These are phyloP conservation scores for Colletotrichum truncatum DNA, from an alignment of 2,329 filamentous ascomycete genomes.

Conservation along the genomic window DNA sequence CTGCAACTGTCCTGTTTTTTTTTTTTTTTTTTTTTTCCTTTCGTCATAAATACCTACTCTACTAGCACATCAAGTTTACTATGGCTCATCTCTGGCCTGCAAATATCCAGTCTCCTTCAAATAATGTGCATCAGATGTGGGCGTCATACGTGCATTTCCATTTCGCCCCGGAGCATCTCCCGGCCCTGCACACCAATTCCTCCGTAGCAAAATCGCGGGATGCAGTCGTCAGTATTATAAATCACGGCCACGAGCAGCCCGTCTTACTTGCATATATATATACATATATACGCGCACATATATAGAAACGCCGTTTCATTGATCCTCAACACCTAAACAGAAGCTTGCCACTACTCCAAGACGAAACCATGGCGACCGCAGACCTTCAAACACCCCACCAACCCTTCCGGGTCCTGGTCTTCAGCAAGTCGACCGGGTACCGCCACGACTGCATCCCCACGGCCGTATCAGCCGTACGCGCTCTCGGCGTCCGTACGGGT, in stretches of 20 bases:
- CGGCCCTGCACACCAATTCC: neutral
- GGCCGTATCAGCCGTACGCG: constrained; percentile 41
- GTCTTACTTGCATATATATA: too few relatives aligned
- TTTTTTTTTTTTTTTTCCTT: too few relatives aligned
- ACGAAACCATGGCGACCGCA: neutral
- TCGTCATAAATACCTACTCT: too few relatives aligned
- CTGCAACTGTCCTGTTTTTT: too few relatives aligned
- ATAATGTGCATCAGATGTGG: too few relatives aligned
- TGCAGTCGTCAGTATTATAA: neutral
- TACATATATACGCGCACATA: neutral
- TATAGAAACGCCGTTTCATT: neutral
- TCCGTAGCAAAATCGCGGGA: neutral
- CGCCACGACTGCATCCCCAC: constrained; percentile 50
- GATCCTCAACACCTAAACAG: neutral
- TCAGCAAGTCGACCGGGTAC: constrained; percentile 48
- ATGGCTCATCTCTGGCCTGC: too few relatives aligned
- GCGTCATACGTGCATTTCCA: neutral
- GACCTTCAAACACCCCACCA: neutral
- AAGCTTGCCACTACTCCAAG: neutral
- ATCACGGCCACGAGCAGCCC: too few relatives aligned
- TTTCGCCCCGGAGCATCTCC: neutral
- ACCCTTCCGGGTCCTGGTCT: constrained; percentile 45
- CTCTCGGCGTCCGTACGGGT: constrained; percentile 36
- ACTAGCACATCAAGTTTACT: too few relatives aligned
- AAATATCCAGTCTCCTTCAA: too few relatives aligned